Evolutionary conservation across 2,329 filamentous ascomycete species (phyloP).

Genomic region (Cordyceps farinosa): DNA sequence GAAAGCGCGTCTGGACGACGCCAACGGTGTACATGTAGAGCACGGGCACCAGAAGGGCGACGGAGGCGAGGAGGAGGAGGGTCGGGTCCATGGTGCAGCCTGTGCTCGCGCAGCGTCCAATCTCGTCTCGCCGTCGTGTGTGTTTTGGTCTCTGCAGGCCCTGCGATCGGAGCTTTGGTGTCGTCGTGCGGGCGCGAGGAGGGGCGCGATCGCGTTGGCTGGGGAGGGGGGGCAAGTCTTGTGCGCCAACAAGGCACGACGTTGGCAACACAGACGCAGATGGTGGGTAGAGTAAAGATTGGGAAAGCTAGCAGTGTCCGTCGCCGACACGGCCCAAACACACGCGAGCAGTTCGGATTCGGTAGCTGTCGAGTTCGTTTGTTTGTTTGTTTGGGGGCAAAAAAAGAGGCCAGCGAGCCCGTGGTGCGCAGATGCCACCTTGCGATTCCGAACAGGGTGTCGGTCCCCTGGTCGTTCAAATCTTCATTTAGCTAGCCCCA

Average conservation of each 20-base stretch:
- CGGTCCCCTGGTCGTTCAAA: conserved; percentile 20
- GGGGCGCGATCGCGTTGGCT: neutral
- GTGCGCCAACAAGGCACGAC: neutral
- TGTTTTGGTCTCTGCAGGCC: neutral
- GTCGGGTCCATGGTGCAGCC: conserved; percentile 17
- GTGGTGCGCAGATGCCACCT: conserved; percentile 28
- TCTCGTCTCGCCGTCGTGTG: neutral
- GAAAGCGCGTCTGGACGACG: conserved; percentile 52
- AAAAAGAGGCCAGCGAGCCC: neutral
- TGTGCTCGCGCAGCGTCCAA: neutral
- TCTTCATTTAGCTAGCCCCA: conserved; percentile 17
- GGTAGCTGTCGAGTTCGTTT: neutral
- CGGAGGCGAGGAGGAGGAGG: conserved; percentile 27
- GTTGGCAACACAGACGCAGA: neutral
- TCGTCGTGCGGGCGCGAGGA: neutral
- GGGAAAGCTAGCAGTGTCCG: neutral
- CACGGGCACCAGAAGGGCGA: conserved; percentile 43
- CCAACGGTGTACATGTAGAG: conserved; percentile 52
- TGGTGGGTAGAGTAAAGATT: neutral
- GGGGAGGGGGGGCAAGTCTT: neutral
- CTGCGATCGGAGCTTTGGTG: neutral
- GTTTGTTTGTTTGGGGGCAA: neutral
- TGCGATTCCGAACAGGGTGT: conserved; percentile 24
- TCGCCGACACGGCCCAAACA: neutral
- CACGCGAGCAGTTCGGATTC: neutral